Percentiles rank a stretch among this genome's conserved stretches.
Conservation (phyloP, 345 rosid genomes). For the Eucalyptus dawsonii region DNA sequence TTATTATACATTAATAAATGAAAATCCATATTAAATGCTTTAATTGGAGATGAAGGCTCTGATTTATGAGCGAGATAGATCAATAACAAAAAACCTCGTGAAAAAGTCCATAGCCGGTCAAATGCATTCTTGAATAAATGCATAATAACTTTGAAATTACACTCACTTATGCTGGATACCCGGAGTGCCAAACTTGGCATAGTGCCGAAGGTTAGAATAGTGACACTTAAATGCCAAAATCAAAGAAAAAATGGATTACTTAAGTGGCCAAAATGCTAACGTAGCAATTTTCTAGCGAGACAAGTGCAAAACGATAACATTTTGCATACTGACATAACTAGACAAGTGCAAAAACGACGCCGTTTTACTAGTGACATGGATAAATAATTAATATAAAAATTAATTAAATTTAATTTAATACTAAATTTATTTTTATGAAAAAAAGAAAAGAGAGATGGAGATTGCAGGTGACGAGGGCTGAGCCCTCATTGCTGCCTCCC, state of each 20-base stretch:
- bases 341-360: accelerated
- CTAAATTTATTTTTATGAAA: no score
- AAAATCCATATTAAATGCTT: neutral
- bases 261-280: no score
- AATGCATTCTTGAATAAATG: no score
- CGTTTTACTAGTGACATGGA: accelerated
- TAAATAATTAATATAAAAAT: no score
- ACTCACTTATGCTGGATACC: no score
- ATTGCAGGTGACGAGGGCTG: accelerated
- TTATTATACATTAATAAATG: neutral
- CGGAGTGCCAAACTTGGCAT: no score
- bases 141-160: no score
- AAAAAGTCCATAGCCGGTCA: neutral
- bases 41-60: neutral
- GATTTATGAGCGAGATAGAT: neutral
- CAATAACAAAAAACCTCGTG: neutral
- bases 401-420: accelerated
- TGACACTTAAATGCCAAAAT: no score
- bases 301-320: accelerated
- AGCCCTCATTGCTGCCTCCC: no score
- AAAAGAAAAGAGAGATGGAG: no score
- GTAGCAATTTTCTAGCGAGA: accelerated
- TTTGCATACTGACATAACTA: accelerated
- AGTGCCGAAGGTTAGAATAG: no score
- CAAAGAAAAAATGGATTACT: accelerated